phyloP scores from a whole-genome alignment of 176 grass and related monocot species.

The Aegilops speltoides region DNA sequence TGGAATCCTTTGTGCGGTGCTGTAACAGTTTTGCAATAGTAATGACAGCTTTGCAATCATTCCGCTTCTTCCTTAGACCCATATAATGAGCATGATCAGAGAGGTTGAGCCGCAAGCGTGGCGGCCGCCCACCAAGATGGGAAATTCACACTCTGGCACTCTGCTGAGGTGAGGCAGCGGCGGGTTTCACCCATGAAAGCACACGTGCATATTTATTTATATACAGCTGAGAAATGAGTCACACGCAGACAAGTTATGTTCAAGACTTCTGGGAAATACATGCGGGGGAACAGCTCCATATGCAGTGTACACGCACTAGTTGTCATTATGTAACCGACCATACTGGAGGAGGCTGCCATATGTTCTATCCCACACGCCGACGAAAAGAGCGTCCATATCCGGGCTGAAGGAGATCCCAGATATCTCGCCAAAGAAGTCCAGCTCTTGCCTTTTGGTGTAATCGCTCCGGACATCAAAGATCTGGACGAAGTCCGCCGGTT shows the following conservation, averaged over 20 bases:
- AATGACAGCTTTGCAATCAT: no score
- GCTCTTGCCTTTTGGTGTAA: slow-evolving; percentile 69
- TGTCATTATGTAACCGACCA: slow-evolving; percentile 31
- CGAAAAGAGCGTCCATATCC: slow-evolving; percentile 64
- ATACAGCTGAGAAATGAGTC: background rate
- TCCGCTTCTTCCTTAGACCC: no score
- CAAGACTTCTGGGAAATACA: background rate
- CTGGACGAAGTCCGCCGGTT: slow-evolving; percentile 84
- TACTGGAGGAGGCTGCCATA: slow-evolving; percentile 80
- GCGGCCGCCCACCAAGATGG: background rate
- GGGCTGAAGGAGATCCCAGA: slow-evolving; percentile 77
- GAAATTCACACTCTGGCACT: background rate
- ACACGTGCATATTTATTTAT: background rate
- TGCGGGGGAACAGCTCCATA: background rate
- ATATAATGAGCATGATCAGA: no score
- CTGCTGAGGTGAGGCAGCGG: background rate
- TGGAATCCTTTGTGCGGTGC: no score
- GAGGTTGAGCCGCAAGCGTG: no score
- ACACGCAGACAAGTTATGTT: background rate
- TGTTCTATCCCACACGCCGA: slow-evolving; percentile 70
- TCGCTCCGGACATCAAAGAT: slow-evolving; percentile 58
- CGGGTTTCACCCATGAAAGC: background rate
- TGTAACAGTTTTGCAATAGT: no score
- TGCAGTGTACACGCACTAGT: background rate
- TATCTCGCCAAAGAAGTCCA: slow-evolving; percentile 95